Evolutionary conservation across 2,329 filamentous ascomycete species (phyloP).

Genomic region (Alternaria ventricosa): DNA sequence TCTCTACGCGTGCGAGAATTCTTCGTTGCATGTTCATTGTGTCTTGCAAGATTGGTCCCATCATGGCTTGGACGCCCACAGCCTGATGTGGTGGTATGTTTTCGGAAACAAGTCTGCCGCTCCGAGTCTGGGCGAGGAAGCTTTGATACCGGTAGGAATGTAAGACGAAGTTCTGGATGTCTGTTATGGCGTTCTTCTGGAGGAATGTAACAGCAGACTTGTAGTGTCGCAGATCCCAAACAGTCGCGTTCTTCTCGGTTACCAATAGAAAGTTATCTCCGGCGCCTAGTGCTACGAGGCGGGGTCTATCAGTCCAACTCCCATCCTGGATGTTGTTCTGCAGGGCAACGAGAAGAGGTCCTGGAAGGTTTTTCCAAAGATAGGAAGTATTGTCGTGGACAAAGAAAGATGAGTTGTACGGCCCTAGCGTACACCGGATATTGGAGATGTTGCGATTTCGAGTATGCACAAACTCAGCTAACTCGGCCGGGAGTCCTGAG

Average conservation of each 20-base stretch:
- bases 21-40: constrained; percentile 11
- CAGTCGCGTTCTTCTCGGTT: constrained; percentile 35
- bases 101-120: constrained; percentile 31
- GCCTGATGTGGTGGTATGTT: constrained; percentile 37
- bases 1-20: constrained; percentile 5
- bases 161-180: constrained; percentile 29
- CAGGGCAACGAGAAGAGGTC: constrained; percentile 28
- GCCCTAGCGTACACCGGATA: constrained; percentile 39
- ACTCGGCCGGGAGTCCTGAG: constrained; percentile 31
- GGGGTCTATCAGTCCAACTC: constrained; percentile 39
- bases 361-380: constrained; percentile 43
- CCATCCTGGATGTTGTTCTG: constrained; percentile 38
- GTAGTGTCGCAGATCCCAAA: constrained; percentile 40
- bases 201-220: constrained; percentile 25
- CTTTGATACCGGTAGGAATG: constrained; percentile 43
- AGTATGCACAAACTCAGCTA: constrained; percentile 34
- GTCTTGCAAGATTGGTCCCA: constrained; percentile 26
- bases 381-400: constrained; percentile 35
- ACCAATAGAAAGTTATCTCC: constrained; percentile 38
- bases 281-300: constrained; percentile 41
- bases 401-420: constrained; percentile 44
- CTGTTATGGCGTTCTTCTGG: constrained; percentile 24
- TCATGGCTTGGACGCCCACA: constrained; percentile 26
- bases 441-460: constrained; percentile 33
- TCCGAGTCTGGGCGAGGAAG: constrained; percentile 33